Conservation (phyloP, 768 basidiomycete genomes). For the Coprinopsis marcescibilis region DNA sequence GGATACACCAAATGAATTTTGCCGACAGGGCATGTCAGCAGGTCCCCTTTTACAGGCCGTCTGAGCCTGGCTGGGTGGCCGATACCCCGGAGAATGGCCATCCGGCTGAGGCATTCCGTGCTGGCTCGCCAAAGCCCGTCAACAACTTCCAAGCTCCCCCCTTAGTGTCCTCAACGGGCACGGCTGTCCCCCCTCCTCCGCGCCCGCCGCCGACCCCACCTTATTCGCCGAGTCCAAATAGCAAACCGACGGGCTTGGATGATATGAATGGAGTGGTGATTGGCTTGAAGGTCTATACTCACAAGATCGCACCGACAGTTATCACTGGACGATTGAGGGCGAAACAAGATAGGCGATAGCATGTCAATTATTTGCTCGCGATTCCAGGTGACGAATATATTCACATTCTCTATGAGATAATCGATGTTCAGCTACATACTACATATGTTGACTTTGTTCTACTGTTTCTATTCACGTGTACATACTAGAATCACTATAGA, state of each 20-base stretch:
- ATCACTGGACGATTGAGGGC: conserved; percentile 19
- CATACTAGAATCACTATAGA: too few species aligned
- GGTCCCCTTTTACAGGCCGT: not conserved
- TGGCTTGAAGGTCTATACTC: conserved; percentile 23
- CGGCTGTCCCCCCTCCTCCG: not conserved
- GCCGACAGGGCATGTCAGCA: not conserved
- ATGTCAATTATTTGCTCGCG: not conserved
- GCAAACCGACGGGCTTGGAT: conserved; percentile 15
- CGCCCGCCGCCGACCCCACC: conserved; percentile 2
- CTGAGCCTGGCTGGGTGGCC: not conserved
- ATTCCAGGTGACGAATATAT: too few species aligned
- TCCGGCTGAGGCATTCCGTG: not conserved
- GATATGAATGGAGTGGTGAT: conserved; percentile 24
- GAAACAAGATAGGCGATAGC: not conserved
- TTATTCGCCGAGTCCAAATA: not conserved
- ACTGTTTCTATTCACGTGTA: too few species aligned
- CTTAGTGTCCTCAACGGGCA: not conserved
- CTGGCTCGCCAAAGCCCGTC: not conserved
- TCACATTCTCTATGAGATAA: too few species aligned
- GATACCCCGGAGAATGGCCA: not conserved
- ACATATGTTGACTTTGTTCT: too few species aligned
- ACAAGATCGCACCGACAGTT: conserved; percentile 17
- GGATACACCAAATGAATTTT: not conserved
- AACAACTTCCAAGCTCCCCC: not conserved
- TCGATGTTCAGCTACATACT: too few species aligned